phyloP scores from a whole-genome alignment of 306 rosid genomes.

The Astragalus glycyphyllos region DNA sequence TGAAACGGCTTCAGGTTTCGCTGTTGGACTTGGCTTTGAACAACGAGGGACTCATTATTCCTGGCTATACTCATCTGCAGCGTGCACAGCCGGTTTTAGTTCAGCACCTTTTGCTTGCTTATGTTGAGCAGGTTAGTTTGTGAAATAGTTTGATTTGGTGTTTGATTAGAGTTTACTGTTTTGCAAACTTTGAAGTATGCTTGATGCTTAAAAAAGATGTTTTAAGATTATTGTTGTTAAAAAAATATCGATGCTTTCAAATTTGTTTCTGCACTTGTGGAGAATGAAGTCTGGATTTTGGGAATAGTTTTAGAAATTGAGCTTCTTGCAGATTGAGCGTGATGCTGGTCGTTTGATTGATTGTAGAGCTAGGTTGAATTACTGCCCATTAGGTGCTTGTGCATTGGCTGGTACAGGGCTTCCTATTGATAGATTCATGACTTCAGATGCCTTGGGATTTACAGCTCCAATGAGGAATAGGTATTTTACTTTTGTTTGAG shows the following conservation, averaged over 20 bases:
- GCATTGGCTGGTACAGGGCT: slow-evolving; percentile 99
- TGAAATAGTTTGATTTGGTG: neutral
- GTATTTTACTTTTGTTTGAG: slow-evolving; percentile 47
- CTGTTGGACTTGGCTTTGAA: slow-evolving; percentile 63
- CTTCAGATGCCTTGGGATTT: slow-evolving; percentile 81
- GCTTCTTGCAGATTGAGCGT: slow-evolving; percentile 82
- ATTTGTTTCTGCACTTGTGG: neutral
- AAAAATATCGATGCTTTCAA: neutral
- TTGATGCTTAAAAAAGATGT: neutral
- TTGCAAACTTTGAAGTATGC: neutral
- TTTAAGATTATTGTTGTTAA: neutral
- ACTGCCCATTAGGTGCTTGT: slow-evolving; percentile 92
- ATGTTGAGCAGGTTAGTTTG: slow-evolving; percentile 95
- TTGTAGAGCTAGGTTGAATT: slow-evolving; percentile 88
- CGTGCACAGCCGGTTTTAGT: slow-evolving; percentile 91
- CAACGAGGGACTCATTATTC: slow-evolving; percentile 83
- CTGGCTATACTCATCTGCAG: slow-evolving; percentile 93
- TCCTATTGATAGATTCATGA: slow-evolving; percentile 98
- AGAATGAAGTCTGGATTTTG: neutral
- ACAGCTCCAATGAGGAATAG: slow-evolving; percentile 94
- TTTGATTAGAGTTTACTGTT: neutral
- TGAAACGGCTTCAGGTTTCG: slow-evolving; percentile 72
- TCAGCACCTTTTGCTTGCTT: slow-evolving; percentile 85
- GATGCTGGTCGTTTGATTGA: slow-evolving; percentile 87
- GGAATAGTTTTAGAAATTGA: slow-evolving; percentile 9